Percentiles rank a stretch among this genome's conserved stretches.
phyloP scores from a whole-genome alignment of 139 green algal species.

The Auxenochlorella protothecoides region DNA sequence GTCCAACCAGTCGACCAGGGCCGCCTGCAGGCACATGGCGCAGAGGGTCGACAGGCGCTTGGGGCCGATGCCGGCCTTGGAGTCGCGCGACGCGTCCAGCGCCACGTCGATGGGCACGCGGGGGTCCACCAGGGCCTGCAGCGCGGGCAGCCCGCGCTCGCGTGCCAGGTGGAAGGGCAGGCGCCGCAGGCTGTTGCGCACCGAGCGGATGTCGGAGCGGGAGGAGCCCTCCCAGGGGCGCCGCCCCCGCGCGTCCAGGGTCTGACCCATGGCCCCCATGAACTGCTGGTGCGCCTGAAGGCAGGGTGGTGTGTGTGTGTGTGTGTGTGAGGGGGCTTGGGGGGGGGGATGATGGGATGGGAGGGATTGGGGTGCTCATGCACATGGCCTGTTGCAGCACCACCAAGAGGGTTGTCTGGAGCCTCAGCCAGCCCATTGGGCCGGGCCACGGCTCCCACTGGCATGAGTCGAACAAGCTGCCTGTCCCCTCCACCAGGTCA shows the following conservation, averaged over 20 bases:
- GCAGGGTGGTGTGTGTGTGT: not conserved
- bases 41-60: conserved; percentile 38
- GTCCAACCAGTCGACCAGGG: conserved; percentile 39
- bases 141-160: conserved; percentile 16
- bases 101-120: conserved; percentile 36
- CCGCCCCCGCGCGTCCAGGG: conserved; percentile 22
- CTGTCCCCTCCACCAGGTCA: too few relatives aligned
- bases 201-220: conserved; percentile 38
- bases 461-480: too few relatives aligned
- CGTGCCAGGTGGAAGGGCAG: conserved; percentile 47
- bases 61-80: conserved; percentile 30
- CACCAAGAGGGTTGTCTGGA: too few relatives aligned
- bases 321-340: not conserved
- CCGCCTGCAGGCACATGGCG: conserved; percentile 31
- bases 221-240: conserved; percentile 40
- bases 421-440: too few relatives aligned
- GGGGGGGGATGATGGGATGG: not conserved
- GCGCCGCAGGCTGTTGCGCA: conserved; percentile 26
- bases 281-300: conserved; percentile 22
- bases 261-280: conserved; percentile 18
- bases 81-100: conserved; percentile 27
- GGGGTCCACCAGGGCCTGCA: conserved; percentile 35
- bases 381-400: too few relatives aligned
- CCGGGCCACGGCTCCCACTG: too few relatives aligned
- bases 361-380: not conserved